phyloP scores from a whole-genome alignment of 2,329 filamentous ascomycete genomes.

The Fusarium continuum region DNA sequence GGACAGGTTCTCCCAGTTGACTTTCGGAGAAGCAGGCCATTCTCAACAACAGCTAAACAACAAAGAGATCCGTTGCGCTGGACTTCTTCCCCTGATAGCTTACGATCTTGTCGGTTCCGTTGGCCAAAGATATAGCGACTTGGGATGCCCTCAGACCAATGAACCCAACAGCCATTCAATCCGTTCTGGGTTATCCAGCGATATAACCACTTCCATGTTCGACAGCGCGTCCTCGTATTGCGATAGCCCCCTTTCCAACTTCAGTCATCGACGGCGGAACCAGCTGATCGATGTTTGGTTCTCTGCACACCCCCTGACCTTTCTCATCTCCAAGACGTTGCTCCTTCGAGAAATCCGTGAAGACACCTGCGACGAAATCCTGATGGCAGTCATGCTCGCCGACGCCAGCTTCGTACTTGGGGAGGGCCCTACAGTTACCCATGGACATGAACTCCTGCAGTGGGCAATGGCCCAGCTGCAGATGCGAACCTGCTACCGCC shows the following conservation, averaged over 20 bases:
- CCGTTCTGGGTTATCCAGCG: slow-evolving; percentile 41
- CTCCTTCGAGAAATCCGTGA: slow-evolving; percentile 51
- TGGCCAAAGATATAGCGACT: slow-evolving; percentile 44
- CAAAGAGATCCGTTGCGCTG: slow-evolving; percentile 35
- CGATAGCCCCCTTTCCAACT: slow-evolving; percentile 45
- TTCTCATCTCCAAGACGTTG: slow-evolving; percentile 53
- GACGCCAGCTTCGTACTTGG: slow-evolving; percentile 50
- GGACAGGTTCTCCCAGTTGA: slow-evolving; percentile 40
- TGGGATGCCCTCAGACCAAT: slow-evolving; percentile 44
- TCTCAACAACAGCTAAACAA: not conserved
- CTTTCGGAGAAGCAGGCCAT: not conserved
- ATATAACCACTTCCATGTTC: slow-evolving; percentile 47
- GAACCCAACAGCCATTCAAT: slow-evolving; percentile 43
- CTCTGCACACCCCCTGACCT: slow-evolving; percentile 51
- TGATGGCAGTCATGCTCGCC: slow-evolving; percentile 52
- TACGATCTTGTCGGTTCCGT: slow-evolving; percentile 47
- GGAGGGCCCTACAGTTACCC: slow-evolving; percentile 40
- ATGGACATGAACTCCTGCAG: slow-evolving; percentile 46
- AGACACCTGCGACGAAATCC: slow-evolving; percentile 51
- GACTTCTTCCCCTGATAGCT: slow-evolving; percentile 44
- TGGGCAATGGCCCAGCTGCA: slow-evolving; percentile 49
- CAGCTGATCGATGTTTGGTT: slow-evolving; percentile 55
- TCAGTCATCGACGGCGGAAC: slow-evolving; percentile 46
- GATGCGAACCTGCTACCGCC: slow-evolving; percentile 38
- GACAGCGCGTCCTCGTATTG: slow-evolving; percentile 34